Evolutionary conservation across 2,329 filamentous ascomycete species (phyloP), one percentile per base, ranked within the genome.

Genomic region (Sclerotinia sclerotiorum): DNA sequence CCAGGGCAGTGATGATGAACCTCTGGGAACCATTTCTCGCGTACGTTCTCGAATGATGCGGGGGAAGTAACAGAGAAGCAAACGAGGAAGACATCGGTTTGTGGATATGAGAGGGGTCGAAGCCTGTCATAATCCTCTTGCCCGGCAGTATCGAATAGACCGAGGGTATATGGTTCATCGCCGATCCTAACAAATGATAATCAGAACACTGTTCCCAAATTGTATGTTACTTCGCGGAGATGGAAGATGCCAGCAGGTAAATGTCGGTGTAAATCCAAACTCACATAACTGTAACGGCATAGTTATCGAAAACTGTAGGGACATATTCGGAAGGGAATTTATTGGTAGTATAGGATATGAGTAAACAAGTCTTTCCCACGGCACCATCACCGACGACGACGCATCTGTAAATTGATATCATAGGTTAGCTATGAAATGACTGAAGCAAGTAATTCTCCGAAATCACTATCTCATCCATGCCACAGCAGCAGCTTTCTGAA

Each of bases 251-350:
- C 51, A 52, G 29, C 32, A 55, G 48, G 51, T 35, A 39, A 51
- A 49, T 51, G 60, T 51, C 46, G 60, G 46, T 49, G 44, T 62
- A 49, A 39, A 51, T 62, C 10, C 24, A 29, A 62, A 90, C 93
- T 89, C 86, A 97, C 95, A 99, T 99, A 75, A 99, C 95, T 74
- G 95, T 99, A 80, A 99, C 95, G 69, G 95, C 95, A 87, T 99
- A 99, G 83, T 99, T 99, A 82, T 99, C 95, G 81, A 99, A 99
- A 73, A 99, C 95, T 42, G 95, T 99, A 65, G 95, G 95, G 69
- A 99, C 95, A 81, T 99, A 99, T 94, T 99, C 95, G 77, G 94
- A 97, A 48, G 95, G 95, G 81, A 99, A 99, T 78, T 98, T 98
- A 87, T 99, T 99, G 73, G 95, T 99, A 73, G 95, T 99, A 83